Evolutionary conservation across 176 grass and related monocot genomes (phyloP).

Genomic region (Miscanthus lutarioriparius): DNA sequence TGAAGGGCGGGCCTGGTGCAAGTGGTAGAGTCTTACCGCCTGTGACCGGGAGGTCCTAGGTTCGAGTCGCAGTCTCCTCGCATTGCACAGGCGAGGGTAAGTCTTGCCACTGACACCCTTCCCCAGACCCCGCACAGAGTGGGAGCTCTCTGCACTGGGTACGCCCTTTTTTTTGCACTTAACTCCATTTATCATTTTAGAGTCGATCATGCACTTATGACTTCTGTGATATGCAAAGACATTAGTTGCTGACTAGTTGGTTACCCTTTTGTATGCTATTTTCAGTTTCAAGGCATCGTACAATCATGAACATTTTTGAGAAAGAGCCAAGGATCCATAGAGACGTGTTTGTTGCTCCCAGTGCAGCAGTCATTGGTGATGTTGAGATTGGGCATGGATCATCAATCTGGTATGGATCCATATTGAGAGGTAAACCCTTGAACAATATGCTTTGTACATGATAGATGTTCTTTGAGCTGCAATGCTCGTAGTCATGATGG

Average conservation of each 20-base stretch:
- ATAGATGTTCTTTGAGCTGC: neutral
- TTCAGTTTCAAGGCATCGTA: conserved; percentile 89
- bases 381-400: conserved; percentile 84
- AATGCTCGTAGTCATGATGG: neutral
- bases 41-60: too few relatives aligned
- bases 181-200: neutral
- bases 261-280: conserved; percentile 7
- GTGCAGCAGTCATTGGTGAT: conserved; percentile 88
- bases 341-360: conserved; percentile 94
- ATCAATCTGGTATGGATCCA: conserved; percentile 93
- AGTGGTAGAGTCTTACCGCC: too few relatives aligned
- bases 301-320: conserved; percentile 80
- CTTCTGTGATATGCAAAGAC: neutral
- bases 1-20: too few relatives aligned
- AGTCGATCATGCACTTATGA: neutral
- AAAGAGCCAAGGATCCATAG: conserved; percentile 76
- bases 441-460: neutral
- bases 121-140: too few relatives aligned
- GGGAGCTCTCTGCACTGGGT: too few relatives aligned
- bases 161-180: too few relatives aligned
- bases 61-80: too few relatives aligned
- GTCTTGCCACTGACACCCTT: too few relatives aligned
- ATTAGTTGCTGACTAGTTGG: neutral
- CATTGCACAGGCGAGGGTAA: too few relatives aligned
- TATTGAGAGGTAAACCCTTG: conserved; percentile 82